Base-by-base conservation (phyloP, 768 basidiomycete species). In the Leccinum variicolor region DNA sequence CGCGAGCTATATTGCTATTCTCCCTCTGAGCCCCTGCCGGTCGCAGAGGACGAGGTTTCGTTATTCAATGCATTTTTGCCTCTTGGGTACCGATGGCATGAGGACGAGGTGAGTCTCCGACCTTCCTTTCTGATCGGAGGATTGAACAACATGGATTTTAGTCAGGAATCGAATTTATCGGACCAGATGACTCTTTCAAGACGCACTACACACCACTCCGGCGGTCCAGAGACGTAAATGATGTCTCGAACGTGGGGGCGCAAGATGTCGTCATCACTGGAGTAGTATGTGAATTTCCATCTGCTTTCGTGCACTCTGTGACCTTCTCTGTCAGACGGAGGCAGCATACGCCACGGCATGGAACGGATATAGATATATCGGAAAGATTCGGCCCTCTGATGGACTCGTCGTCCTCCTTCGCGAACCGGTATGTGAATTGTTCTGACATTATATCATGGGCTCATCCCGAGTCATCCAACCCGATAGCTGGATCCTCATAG, bases 371-470 rank as follows among this genome's bases (percentile, higher is more conserved):
- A 76, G 71, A 50, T 74, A 87, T 51, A 67, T 81, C 43, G 87
- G 87, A 36, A 80, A 85, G 29, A 73, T 88, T 14, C 74, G 87
- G 29, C 69, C 81, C 8, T 74, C 75, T 39, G 87, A 89, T 68
- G 87, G 87, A 14, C 72, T 87, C 39, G 72, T 86, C 28, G 77
- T 81, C 4, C 68, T 88, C 33, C 61, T 77, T 26, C 78, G 81
- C 54, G 76, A 81, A 72, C 79, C 84, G 54, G 83, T 83, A 55
- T 57, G 80, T 71, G 28, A 43, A 17, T 29, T 52, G 13, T 36
- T 51, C 41, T 11, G 29, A 28, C 25, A 6, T 21, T 53, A 15
- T 58, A 19, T 1, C 56, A 14, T 26, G 55, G 26, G 41, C 54
- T 64, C 21, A 66, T 33, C 31, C 31, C 31, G 31, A 33, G 13